These are phyloP conservation scores for Lepiota venenata DNA, from an alignment of 768 basidiomycete species.

Conservation along the genomic window DNA sequence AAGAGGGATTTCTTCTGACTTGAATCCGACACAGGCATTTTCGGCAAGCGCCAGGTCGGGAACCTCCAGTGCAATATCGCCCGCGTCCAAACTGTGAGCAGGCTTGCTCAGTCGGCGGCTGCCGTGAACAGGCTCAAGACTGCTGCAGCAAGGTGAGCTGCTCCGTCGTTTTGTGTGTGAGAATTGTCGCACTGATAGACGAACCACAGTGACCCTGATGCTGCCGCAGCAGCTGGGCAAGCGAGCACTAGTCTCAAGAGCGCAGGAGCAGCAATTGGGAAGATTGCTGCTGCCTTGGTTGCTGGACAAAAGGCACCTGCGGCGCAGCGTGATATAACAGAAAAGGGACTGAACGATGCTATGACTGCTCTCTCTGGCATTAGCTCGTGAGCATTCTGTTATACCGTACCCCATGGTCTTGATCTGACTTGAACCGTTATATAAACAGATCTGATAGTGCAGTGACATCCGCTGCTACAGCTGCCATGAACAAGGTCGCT, in stretches of 20 bases:
- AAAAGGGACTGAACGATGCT: conserved; percentile 18
- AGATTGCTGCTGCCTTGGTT: conserved; percentile 21
- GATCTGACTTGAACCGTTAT: not conserved
- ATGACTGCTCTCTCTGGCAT: conserved; percentile 20
- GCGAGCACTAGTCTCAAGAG: conserved; percentile 20
- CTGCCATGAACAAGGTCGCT: conserved; percentile 16
- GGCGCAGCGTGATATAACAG: conserved; percentile 19
- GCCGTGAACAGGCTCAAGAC: conserved; percentile 1
- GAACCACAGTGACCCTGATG: conserved; percentile 18
- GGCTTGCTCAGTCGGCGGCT: conserved; percentile 13
- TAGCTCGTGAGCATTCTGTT: conserved; percentile 18
- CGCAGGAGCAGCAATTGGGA: conserved; percentile 20
- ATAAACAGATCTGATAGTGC: conserved; percentile 19
- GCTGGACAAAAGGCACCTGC: conserved; percentile 19
- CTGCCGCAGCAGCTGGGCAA: conserved; percentile 18
- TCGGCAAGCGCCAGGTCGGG: conserved; percentile 10
- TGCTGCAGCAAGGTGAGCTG: conserved; percentile 16
- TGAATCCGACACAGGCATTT: not conserved
- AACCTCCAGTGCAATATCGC: conserved; percentile 20
- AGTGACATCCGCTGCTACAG: conserved; percentile 17
- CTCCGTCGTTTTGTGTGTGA: not conserved
- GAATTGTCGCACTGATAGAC: not conserved
- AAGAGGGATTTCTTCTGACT: not conserved
- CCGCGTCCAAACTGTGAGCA: conserved; percentile 23
- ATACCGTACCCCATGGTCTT: not conserved